phyloP scores from a whole-genome alignment of 2,329 filamentous ascomycete genomes.

The Cladosporium sp. region DNA sequence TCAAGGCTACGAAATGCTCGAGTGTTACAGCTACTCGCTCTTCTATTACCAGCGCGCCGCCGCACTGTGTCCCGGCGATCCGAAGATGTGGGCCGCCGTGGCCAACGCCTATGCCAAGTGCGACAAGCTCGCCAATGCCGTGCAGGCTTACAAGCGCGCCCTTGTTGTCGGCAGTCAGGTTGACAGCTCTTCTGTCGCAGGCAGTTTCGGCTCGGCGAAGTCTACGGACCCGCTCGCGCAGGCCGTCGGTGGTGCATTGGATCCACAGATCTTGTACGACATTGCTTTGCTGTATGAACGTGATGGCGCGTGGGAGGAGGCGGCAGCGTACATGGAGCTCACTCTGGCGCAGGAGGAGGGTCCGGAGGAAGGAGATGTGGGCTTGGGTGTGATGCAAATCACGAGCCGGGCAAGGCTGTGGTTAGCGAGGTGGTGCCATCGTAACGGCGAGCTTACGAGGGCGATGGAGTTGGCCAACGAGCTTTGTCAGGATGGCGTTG shows the following conservation, averaged over 20 bases:
- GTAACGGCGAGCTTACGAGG: constrained; percentile 67
- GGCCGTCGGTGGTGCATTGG: constrained; percentile 59
- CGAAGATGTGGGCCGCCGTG: constrained; percentile 98
- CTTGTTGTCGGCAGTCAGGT: constrained; percentile 85
- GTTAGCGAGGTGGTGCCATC: constrained; percentile 80
- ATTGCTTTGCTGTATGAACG: constrained; percentile 88
- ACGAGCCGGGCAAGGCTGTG: constrained; percentile 92
- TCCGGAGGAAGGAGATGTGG: constrained; percentile 39
- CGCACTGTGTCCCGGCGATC: constrained; percentile 88
- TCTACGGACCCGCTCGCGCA: constrained; percentile 42
- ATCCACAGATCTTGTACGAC: constrained; percentile 85
- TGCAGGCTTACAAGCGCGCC: constrained; percentile 91
- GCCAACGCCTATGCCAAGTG: constrained; percentile 89
- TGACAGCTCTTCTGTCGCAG: constrained; percentile 50
- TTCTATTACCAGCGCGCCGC: constrained; percentile 98
- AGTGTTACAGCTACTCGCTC: constrained; percentile 95
- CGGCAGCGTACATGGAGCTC: constrained; percentile 92
- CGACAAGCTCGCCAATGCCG: constrained; percentile 79
- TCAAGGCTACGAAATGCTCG: constrained; percentile 94
- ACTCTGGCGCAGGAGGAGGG: constrained; percentile 91
- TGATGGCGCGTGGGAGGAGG: constrained; percentile 71
- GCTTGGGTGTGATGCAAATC: constrained; percentile 82
- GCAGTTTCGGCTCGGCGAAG: constrained; percentile 39
- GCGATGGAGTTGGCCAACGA: constrained; percentile 82
- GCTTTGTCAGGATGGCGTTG: constrained; percentile 90